Evolutionary conservation across 345 rosid species (phyloP), one percentile per base, ranked within the genome.

Genomic region (Aquilaria sinensis): DNA sequence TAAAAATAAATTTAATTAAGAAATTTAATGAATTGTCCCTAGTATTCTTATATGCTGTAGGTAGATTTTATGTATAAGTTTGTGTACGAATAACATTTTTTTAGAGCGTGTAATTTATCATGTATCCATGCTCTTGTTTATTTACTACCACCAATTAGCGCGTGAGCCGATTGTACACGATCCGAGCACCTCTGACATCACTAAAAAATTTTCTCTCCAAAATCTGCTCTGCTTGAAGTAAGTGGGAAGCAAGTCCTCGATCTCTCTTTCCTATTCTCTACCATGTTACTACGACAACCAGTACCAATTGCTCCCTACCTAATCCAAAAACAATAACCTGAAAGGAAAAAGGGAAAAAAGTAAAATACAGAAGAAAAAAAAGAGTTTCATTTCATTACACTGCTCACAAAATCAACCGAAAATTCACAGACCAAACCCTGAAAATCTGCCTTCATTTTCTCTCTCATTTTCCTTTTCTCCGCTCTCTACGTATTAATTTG

Each of bases 211-310:
- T 68, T 51, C 16, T 64, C 64, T 49, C 33, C 62, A 48, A 51
- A 65, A 70, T 48, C 55, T 13, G 74, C 43, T 4, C 43, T 2
- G 43, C 43, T 3, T 56, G 61, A 63, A 78, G 83, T 76, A 37
- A 75, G 85, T 78, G 79, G 65, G 81, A 86, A 73, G 84, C 85
- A 83, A 77, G 66, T 67, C 47, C 63, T 57, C 69, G 32, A 62
- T 60, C 62, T 23, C 12, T 64, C 77, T 67, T 54, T 23, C 53
- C 49, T 16, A 47, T 34, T 30, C 51, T 47, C 66, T 62, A 51
- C 63, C 62, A n/a, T 56, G 52, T 64, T 69, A 58, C 69, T 43
- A 45, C 65, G 56, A 65, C 74, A 72, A 65, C 76, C 67, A 47
- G 71, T 64, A 56, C 73, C 64, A 56, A 56, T 56, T 60, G 15